Base-by-base conservation (phyloP, 176 grass and related monocot genomes). In the Musa acuminata region DNA sequence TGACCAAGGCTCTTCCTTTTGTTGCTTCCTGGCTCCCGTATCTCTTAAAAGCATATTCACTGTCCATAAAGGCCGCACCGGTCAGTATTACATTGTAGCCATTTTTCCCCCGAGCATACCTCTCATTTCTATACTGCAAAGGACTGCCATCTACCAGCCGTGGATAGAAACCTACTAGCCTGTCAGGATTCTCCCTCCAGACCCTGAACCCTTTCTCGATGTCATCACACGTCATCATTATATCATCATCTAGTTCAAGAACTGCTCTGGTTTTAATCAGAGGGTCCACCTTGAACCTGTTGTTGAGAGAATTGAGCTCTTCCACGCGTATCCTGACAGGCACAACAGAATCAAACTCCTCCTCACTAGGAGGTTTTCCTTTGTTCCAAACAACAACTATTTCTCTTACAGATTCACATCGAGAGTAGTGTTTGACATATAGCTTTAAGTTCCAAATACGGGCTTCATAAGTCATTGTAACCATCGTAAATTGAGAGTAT, bases 331-430 rank as follows among this genome's bases (percentile, higher is more conserved):
- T 94, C 73, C 90, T 92, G 52, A 99, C 88, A 52, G 95, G 95
- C 9, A 91, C 88, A n/a, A 86, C 87, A 20, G 95, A 91, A 62
- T 99, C 90, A 16, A 99, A 99, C 6, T 85, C 82, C 0, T 84
- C 82, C 6, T 52, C 74, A 54, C 73, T 82, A 8, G 95, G 95
- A 74, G 81, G 86, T 73, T 86, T 87, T 25, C 95, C 95, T 89
- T 99, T 99, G 76, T 99, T 99, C 95, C 95, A 99, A 14, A 99
- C 90, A 0, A 99, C 90, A 59, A 99, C 88, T 71, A 99, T 99
- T 83, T 99, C 95, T 80, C 75, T 81, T 23, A 99, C 95, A 1
- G 95, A 99, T 79, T 93, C 95, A 16, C 95, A 99, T 62, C 84
- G 83, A 66, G 95, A 99, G 66, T 99, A 99, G 51, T 94, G 95